phyloP scores from a whole-genome alignment of 257 asterid genomes.

The Jacaranda mimosifolia region DNA sequence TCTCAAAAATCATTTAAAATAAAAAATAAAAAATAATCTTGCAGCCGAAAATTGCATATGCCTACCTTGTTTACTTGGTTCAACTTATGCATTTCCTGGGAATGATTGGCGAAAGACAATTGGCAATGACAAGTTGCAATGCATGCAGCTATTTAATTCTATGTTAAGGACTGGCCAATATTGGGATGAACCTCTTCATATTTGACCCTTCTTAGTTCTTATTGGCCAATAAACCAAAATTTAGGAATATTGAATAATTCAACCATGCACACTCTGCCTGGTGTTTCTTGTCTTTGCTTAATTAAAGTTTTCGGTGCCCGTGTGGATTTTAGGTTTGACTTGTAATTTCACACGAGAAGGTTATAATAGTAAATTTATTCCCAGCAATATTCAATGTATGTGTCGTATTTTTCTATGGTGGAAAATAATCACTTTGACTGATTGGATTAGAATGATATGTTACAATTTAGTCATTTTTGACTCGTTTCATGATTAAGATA shows the following conservation, averaged over 20 bases:
- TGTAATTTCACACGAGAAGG: too few species aligned
- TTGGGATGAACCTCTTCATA: not conserved
- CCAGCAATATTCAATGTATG: too few species aligned
- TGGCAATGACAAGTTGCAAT: not conserved
- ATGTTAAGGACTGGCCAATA: not conserved
- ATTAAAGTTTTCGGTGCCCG: not conserved
- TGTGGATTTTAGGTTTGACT: not conserved
- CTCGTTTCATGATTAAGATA: too few species aligned
- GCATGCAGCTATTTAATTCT: not conserved
- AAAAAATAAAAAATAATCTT: too few species aligned
- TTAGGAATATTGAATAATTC: slow-evolving; percentile 20
- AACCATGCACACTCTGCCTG: not conserved
- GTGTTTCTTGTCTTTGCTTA: not conserved
- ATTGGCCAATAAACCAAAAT: not conserved
- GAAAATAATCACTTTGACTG: too few species aligned
- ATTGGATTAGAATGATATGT: too few species aligned
- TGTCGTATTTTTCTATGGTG: too few species aligned
- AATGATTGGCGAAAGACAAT: not conserved
- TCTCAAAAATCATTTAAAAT: too few species aligned
- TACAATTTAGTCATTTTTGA: too few species aligned
- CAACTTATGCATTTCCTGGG: not conserved
- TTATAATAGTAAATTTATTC: too few species aligned
- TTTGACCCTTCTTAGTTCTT: slow-evolving; percentile 13
- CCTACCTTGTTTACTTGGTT: not conserved
- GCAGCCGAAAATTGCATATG: not conserved